These are phyloP conservation scores for Pseudocohnilembus persalinus DNA, from an alignment of 169 alveolate genomes.

Conservation along the genomic window DNA sequence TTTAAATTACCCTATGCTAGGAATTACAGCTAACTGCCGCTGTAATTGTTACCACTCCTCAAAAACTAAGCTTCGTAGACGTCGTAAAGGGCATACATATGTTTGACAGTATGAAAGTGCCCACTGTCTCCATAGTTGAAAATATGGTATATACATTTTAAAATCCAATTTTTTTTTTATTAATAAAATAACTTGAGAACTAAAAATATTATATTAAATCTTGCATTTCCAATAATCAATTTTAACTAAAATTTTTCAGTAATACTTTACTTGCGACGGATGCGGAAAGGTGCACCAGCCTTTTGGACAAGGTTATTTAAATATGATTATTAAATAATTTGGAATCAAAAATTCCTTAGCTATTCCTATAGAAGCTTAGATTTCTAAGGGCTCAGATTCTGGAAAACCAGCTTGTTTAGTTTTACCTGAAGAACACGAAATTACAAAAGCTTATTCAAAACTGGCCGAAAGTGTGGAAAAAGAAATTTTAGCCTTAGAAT, in stretches of 20 bases:
- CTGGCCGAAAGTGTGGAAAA: slow-evolving; percentile 70
- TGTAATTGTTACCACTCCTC: slow-evolving; percentile 95
- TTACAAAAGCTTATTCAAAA: slow-evolving; percentile 50
- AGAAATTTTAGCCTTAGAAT: slow-evolving; percentile 49
- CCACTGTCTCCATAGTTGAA: slow-evolving; percentile 92
- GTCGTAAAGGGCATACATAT: slow-evolving; percentile 94
- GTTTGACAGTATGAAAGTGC: slow-evolving; percentile 91
- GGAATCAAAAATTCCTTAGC: slow-evolving; percentile 83
- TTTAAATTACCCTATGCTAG: slow-evolving; percentile 95
- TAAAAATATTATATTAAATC: too few relatives aligned
- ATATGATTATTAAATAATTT: slow-evolving; percentile 71
- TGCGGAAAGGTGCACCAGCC: slow-evolving; percentile 88
- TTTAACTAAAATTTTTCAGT: not conserved
- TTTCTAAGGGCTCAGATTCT: slow-evolving; percentile 75
- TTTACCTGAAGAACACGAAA: slow-evolving; percentile 76
- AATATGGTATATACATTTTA: slow-evolving; percentile 87
- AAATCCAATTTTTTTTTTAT: too few relatives aligned
- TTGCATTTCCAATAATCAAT: too few relatives aligned
- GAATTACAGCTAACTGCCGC: slow-evolving; percentile 89
- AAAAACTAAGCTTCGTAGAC: slow-evolving; percentile 91
- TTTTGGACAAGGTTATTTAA: slow-evolving; percentile 86
- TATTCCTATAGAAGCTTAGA: slow-evolving; percentile 78
- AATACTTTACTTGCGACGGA: slow-evolving; percentile 85
- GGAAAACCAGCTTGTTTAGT: slow-evolving; percentile 84
- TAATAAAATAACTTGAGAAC: too few relatives aligned